A percentile compares a stretch with the other conserved stretches of the same genome.
Conservation (phyloP, 495 filamentous ascomycete species). For the Xylaria curta region DNA sequence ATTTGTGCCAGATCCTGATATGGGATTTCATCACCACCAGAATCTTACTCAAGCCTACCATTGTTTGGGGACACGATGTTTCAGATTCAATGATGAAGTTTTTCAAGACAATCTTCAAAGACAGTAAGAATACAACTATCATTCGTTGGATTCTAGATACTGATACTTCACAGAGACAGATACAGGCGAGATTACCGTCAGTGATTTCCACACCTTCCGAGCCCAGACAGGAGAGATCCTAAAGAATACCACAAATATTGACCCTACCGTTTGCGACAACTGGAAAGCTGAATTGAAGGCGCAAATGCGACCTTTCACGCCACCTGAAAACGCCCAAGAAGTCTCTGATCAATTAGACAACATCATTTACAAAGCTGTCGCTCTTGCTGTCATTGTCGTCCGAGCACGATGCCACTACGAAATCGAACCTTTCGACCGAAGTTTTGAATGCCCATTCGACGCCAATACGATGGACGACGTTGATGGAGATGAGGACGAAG, state of each 20-base stretch:
- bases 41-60: no score
- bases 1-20: background rate
- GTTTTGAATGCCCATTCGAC: no score
- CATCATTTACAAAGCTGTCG: constrained; percentile 3
- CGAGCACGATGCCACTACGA: background rate
- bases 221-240: background rate
- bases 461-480: no score
- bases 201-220: background rate
- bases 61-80: background rate
- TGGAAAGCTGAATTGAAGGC: background rate
- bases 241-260: background rate
- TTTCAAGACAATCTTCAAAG: background rate
- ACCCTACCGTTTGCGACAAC: background rate
- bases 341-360: background rate
- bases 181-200: background rate
- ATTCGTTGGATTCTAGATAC: background rate
- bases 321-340: background rate
- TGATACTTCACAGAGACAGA: background rate
- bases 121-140: background rate
- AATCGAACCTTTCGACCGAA: no score
- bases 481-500: background rate
- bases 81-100: background rate
- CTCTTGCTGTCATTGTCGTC: background rate
- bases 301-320: background rate
- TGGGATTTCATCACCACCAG: constrained; percentile 6